These are phyloP conservation scores for Fermentozyma sake DNA, from an alignment of 1,139 yeast species.

Conservation along the genomic window DNA sequence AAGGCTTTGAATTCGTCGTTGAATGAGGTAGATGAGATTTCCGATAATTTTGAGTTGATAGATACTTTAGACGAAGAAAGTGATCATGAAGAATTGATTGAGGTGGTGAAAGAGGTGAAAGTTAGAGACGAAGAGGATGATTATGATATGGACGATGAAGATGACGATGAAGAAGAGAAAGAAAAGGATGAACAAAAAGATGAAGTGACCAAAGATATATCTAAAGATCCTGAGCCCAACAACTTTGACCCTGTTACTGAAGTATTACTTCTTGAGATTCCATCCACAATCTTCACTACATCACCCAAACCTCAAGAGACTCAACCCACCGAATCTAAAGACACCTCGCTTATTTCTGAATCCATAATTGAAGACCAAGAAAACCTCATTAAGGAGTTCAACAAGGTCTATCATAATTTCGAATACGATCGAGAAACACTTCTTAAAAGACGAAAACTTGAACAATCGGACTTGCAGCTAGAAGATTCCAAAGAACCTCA, in stretches of 20 bases:
- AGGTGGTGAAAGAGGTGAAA: conserved; percentile 16
- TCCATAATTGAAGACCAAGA: conserved; percentile 40
- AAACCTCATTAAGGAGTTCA: conserved; percentile 36
- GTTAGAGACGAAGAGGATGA: conserved; percentile 39
- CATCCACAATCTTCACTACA: too few relatives aligned
- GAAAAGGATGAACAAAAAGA: conserved; percentile 10
- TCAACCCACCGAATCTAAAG: too few relatives aligned
- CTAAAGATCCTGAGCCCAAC: background rate
- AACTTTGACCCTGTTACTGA: background rate
- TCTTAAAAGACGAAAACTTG: conserved; percentile 70
- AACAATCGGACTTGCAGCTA: conserved; percentile 71
- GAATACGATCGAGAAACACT: conserved; percentile 81
- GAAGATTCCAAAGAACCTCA: conserved; percentile 29
- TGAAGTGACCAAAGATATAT: conserved; percentile 1
- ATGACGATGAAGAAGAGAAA: conserved; percentile 28
- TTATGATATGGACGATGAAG: conserved; percentile 36
- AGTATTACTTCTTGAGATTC: too few relatives aligned
- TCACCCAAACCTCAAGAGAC: too few relatives aligned
- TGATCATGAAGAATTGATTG: conserved; percentile 14
- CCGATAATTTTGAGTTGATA: conserved; percentile 36
- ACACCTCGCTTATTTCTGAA: too few relatives aligned
- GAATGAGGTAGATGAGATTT: conserved; percentile 27
- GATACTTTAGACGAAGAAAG: conserved; percentile 27
- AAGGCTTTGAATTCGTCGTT: conserved; percentile 24
- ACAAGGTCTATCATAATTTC: conserved; percentile 74